Evolutionary conservation across 352 stramenopile species (phyloP), one percentile per base, ranked within the genome.

Genomic region (Pythium utonaiense): DNA sequence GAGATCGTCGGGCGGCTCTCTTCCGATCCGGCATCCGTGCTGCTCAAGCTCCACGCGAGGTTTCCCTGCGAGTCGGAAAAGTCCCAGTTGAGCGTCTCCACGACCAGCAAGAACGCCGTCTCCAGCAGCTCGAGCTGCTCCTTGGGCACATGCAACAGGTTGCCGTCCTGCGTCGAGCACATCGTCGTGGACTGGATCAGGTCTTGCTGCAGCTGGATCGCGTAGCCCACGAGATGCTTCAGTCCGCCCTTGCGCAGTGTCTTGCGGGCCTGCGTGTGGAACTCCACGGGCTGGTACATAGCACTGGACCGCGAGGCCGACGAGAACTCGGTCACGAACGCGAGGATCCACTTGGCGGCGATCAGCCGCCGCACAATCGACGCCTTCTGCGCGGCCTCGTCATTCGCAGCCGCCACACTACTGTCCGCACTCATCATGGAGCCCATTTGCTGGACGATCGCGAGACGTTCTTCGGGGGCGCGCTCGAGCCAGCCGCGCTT

Each of bases 311-410:
- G 72, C 1, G 86, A 95, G 10, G 80, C 79, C 3, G 83, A 91
- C 42, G 81, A 87, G 57, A 95, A 92, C 68, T 95, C 86, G 47
- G 82, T 91, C 51, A 93, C 81, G 34, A 95, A 91, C 16, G 86
- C 83, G 21, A 91, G 74, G 25, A 95, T 70, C 81, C 85, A 91
- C 60, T 92, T 95, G 48, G 81, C 75, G 6, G 81, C 81, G 40
- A 93, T 64, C 28, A 95, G 52, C 1, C 81, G 79, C 19, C 45
- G 47, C 47, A 64, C 55, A 22, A 80, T 77, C 9, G 34, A 36
- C 14, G 51, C 47, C 5, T 40, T 49, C 5, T 30, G 19, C 1
- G 53, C 28, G 1, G 41, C 27, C 0, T 31, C 54, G 7, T n/a
- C 24, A 28, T 67, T 64, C 21, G 55, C 48, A 5, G 53, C 40